Percentiles rank a stretch among this genome's conserved stretches.
These are phyloP conservation scores for Microthyrium microscopicum DNA, from an alignment of 2,329 filamentous ascomycete genomes.

Conservation along the genomic window DNA sequence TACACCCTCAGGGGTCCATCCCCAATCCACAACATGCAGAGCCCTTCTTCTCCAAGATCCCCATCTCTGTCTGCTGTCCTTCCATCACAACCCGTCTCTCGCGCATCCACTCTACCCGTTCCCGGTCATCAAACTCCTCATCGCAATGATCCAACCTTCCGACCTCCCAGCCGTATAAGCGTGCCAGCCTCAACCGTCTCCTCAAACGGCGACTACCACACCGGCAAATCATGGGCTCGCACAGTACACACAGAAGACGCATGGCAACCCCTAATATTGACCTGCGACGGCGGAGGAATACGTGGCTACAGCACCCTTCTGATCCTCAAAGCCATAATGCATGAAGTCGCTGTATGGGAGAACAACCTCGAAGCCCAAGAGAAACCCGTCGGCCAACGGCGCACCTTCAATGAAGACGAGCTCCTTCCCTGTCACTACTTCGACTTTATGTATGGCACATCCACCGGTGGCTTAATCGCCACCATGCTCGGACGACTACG, in stretches of 20 bases:
- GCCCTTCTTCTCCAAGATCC: too few species aligned
- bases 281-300: constrained; percentile 32
- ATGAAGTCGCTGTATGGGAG: constrained; percentile 29
- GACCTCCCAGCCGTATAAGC: constrained; percentile 15
- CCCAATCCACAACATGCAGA: too few species aligned
- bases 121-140: too few species aligned
- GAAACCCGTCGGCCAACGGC: constrained; percentile 16
- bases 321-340: constrained; percentile 32
- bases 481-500: constrained; percentile 32
- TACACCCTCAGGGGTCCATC: too few species aligned
- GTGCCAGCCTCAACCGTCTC: constrained; percentile 20
- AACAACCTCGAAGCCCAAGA: constrained; percentile 20
- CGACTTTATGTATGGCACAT: constrained; percentile 36
- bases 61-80: too few species aligned
- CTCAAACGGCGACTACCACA: constrained; percentile 20
- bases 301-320: constrained; percentile 33
- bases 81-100: too few species aligned
- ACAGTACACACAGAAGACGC: constrained; percentile 27
- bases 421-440: constrained; percentile 35
- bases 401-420: constrained; percentile 23
- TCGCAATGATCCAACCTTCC: too few species aligned
- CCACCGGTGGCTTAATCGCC: constrained; percentile 34
- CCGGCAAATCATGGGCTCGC: constrained; percentile 27
- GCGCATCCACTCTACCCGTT: too few species aligned
- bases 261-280: constrained; percentile 32